Conservation (phyloP, 1,284 basidiomycete genomes). For the Fomitopsis palustris region DNA sequence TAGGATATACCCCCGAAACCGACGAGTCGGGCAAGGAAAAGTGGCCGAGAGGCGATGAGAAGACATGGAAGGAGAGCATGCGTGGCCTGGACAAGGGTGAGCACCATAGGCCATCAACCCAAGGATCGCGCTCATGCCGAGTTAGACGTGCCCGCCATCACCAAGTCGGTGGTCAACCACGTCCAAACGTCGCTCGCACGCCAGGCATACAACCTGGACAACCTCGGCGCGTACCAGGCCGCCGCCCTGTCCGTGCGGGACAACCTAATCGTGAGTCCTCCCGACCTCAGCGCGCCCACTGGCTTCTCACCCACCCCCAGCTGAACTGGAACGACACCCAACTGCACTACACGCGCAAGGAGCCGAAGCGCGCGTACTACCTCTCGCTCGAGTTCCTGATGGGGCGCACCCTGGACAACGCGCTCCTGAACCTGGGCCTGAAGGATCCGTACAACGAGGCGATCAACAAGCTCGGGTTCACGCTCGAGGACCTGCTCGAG, state of each 20-base stretch:
- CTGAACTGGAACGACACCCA: conserved; percentile 82
- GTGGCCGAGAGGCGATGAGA: conserved; percentile 84
- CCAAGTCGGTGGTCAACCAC: conserved; percentile 80
- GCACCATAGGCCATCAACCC: conserved; percentile 15
- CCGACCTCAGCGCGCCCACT: background rate
- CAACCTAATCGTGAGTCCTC: conserved; percentile 67
- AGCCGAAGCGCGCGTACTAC: conserved; percentile 87
- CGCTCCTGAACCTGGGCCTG: conserved; percentile 81
- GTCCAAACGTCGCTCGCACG: conserved; percentile 86
- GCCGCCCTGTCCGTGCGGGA: conserved; percentile 81
- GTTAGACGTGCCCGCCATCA: conserved; percentile 62
- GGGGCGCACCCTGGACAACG: conserved; percentile 79
- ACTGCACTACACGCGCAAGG: conserved; percentile 62
- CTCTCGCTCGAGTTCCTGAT: conserved; percentile 87
- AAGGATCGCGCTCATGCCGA: background rate
- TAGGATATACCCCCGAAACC: conserved; percentile 73
- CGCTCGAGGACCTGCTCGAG: conserved; percentile 81
- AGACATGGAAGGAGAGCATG: conserved; percentile 71
- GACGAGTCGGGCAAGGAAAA: conserved; percentile 75
- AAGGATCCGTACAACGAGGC: conserved; percentile 73
- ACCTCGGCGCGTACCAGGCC: conserved; percentile 79
- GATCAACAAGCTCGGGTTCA: conserved; percentile 77
- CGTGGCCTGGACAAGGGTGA: conserved; percentile 56
- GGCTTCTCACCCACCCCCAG: conserved; percentile 29
- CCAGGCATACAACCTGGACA: conserved; percentile 84